Base-by-base conservation (phyloP, 148 eudicot species). In the Suaeda aralocaspica region DNA sequence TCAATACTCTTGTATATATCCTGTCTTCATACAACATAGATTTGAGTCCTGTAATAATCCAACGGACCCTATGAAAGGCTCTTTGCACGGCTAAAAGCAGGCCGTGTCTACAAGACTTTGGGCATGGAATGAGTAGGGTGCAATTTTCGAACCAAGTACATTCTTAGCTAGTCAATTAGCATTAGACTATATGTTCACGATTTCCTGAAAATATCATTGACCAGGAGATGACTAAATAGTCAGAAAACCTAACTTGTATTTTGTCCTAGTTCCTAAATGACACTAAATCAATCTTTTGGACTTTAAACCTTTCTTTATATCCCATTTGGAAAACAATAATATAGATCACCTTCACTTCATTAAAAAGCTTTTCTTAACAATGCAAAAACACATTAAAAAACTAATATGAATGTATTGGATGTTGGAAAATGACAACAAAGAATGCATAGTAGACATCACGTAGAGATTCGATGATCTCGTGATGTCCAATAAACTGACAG, bases 381-480 rank as follows among this genome's bases (percentile, higher is more conserved):
- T 36, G 44, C 41, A 36, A 3, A 36, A 28, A 45, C 18, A 53
- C 69, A 53, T 66, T 66, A 50, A 36, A 58, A 64, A 44, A 57
- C 51, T 31, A 26, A 9, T 61, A 26, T 68, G 21, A 39, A 68
- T 33, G 73, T 15, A 19, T 22, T 49, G 12, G 36, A 39, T 61
- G 13, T 63, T 42, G 50, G 31, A 51, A 49, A 42, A 44, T 58
- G 45, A 59, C 26, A 55, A 75, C 56, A 75, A 53, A 53, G 62
- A 14, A 62, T 4, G 66, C 65, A 46, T 60, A 57, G 11, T 29
- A 44, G 51, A 19, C 64, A 56, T 16, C 48, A 69, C 29, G 64
- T 49, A 69, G 56, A 56, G 79, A 59, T 49, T 59, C 45, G 31
- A 58, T 29, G 55, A 41, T 71, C 48, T 41, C 22, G 31, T 59